Percentiles rank a stretch among this genome's conserved stretches.
Evolutionary conservation across 169 alveolate genomes (phyloP).

Genomic region (Plasmodium ovale): DNA sequence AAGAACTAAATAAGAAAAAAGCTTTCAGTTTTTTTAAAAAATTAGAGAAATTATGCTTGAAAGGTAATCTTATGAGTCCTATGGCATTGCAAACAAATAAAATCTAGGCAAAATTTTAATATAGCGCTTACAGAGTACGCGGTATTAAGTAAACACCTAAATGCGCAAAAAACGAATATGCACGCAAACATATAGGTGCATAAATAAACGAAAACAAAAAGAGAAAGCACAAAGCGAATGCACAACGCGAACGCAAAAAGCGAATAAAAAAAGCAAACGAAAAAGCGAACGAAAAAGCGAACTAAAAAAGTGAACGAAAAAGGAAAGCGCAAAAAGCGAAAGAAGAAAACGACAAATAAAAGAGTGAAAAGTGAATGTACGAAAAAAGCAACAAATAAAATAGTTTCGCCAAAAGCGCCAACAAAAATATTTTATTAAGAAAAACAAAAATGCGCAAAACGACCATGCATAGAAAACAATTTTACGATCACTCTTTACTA

Average conservation of each 20-base stretch:
- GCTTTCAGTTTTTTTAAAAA: slow-evolving; percentile 5
- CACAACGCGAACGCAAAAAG: neutral
- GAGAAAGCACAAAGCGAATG: neutral
- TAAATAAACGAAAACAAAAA: neutral
- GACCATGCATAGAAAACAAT: slow-evolving; percentile 24
- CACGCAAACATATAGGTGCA: neutral
- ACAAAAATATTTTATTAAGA: neutral
- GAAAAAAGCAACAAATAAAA: neutral
- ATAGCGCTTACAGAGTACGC: neutral
- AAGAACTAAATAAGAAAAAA: slow-evolving; percentile 11
- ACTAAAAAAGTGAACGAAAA: neutral
- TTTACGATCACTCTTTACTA: neutral
- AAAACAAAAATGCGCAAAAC: neutral
- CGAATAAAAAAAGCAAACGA: neutral
- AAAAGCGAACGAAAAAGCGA: neutral
- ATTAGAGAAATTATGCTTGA: slow-evolving; percentile 14
- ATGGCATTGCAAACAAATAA: slow-evolving; percentile 16
- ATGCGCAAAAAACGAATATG: neutral
- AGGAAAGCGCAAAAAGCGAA: neutral
- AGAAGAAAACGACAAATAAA: neutral
- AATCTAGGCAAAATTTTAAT: neutral
- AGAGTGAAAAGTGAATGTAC: slow-evolving; percentile 2
- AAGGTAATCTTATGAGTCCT: slow-evolving; percentile 10
- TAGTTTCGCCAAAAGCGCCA: neutral
- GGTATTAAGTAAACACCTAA: neutral